phyloP scores from a whole-genome alignment of 306 rosid species.

The Geum urbanum region DNA sequence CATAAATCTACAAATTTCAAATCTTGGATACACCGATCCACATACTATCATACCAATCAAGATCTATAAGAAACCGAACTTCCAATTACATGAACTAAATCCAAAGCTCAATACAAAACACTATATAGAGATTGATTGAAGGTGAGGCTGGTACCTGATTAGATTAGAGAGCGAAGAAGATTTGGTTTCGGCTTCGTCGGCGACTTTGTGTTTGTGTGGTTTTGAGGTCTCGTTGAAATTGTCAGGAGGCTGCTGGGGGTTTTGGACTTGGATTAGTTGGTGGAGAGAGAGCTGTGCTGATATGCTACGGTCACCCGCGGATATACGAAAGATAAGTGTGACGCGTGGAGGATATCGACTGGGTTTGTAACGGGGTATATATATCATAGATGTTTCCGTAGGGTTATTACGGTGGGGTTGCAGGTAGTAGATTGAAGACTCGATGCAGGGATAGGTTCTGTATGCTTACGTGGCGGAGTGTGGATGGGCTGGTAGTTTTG shows the following conservation, averaged over 20 bases:
- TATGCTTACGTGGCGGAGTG: neutral
- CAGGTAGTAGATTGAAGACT: neutral
- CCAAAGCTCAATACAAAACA: neutral
- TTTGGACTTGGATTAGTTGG: neutral
- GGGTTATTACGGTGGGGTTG: neutral
- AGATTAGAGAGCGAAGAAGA: neutral
- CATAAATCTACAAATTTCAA: neutral
- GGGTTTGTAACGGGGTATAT: neutral
- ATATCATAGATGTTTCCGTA: neutral
- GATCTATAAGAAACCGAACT: constrained; percentile 14
- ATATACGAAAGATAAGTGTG: neutral
- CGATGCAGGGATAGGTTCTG: too few species aligned
- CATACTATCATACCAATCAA: constrained; percentile 11
- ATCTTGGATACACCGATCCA: neutral
- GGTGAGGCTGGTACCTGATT: constrained; percentile 1
- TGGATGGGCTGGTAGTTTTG: neutral
- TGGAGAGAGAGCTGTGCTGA: neutral
- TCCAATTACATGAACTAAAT: neutral
- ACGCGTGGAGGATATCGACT: constrained; percentile 13
- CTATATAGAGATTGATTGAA: neutral
- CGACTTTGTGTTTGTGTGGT: neutral
- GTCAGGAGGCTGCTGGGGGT: constrained; percentile 15
- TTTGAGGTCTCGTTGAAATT: constrained; percentile 23
- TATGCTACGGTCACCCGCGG: constrained; percentile 11
- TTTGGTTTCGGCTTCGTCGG: neutral